Base-by-base conservation (phyloP, 768 basidiomycete genomes). In the Tulasnella sp. region DNA sequence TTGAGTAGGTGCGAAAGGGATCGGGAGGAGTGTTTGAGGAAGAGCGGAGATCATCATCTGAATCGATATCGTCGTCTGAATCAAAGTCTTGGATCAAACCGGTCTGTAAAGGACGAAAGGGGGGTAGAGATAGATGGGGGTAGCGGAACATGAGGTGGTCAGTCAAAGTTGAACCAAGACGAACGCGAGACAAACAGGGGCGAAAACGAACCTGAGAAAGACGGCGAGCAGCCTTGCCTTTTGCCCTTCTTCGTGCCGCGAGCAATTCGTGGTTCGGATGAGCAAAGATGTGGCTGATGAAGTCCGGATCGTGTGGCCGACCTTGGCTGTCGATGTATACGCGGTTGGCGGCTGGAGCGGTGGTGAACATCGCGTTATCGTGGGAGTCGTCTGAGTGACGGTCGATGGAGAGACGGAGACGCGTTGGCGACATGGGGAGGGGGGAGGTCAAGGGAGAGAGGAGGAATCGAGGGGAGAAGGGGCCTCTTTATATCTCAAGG, bases 301-400 rank as follows among this genome's bases (percentile, higher is more conserved):
- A 54, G 39, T 54, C 52, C 17, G 52, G 52, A 39, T 54, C 52
- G 39, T 54, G 52, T n/a, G 52, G 11, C 32, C 29, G 35, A 11
- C 52, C 52, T 27, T 54, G 34, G 2, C 35, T 37, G 52, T 54
- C 52, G 52, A 54, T 54, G 52, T 40, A 40, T 9, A 54, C 52
- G 34, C 39, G 39, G 52, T 36, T 39, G 52, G 52, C 17, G 36
- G 34, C 29, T 40, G 52, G 52, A 36, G n/a, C 39, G 29, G 52
- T 39, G 52, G 34, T 54, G 39, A 23, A 27, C 42, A 31, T 54
- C 39, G 11, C 42, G 36, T 36, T 40, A 40, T 54, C 23, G 27
- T 36, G 39, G 52, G 34, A 37, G 37, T 54, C 52, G 17, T 37
- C 36, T 6, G 39, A 25, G 14, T 40, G 34, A 21, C 52, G 52